These are phyloP conservation scores for Phytopythium aichiense DNA, from an alignment of 352 stramenopile species.

Conservation along the genomic window DNA sequence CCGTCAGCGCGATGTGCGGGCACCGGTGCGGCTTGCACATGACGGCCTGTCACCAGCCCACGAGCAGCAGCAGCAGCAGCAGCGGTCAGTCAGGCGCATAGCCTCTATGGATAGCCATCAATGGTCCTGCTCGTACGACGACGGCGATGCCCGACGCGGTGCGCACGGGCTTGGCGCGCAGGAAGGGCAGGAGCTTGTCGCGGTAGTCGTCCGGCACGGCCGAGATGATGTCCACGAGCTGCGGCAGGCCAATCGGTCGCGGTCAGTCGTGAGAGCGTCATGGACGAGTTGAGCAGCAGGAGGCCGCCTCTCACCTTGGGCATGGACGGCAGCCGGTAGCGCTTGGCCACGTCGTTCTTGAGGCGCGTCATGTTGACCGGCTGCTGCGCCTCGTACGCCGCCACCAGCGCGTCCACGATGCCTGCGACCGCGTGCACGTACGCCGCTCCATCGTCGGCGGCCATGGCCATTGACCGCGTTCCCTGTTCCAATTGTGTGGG, in stretches of 20 bases:
- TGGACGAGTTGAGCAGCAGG: too few relatives aligned
- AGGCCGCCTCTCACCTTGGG: constrained; percentile 43
- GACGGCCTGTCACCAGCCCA: constrained; percentile 53
- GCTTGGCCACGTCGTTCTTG: constrained; percentile 89
- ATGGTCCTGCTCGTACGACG: constrained; percentile 43
- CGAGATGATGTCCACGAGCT: constrained; percentile 95
- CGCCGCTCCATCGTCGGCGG: constrained; percentile 12
- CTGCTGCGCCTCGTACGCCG: constrained; percentile 85
- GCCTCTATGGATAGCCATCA: too few relatives aligned
- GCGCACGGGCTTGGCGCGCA: constrained; percentile 95
- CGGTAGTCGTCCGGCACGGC: constrained; percentile 92
- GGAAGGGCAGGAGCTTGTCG: constrained; percentile 87
- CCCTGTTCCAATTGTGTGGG: background rate
- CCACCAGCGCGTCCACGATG: constrained; percentile 91
- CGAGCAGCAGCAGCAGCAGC: too few relatives aligned
- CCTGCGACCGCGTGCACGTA: constrained; percentile 85
- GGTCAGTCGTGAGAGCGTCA: too few relatives aligned
- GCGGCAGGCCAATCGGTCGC: background rate
- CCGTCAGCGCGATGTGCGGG: constrained; percentile 96
- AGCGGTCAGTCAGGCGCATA: background rate
- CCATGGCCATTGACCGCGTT: background rate
- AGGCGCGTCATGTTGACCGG: constrained; percentile 93
- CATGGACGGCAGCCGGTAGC: constrained; percentile 90
- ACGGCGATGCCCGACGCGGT: constrained; percentile 94
- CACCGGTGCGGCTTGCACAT: constrained; percentile 98